A percentile compares a stretch with the other conserved stretches of the same genome.
These are phyloP conservation scores for Alloteropsis semialata DNA, from an alignment of 176 grass and related monocot genomes.

Conservation along the genomic window DNA sequence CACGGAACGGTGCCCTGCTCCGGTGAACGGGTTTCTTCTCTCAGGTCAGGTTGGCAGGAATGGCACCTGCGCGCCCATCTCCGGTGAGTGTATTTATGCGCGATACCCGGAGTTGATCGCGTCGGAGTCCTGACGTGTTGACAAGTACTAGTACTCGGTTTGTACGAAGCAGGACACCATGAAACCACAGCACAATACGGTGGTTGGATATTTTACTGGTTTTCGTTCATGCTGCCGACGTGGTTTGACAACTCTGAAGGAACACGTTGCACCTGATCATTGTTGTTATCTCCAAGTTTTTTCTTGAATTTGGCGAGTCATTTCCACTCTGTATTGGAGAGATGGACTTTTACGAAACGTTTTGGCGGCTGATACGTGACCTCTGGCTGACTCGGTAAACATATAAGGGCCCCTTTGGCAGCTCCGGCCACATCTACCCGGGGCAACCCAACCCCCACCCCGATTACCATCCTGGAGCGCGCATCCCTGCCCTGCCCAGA, in stretches of 20 bases:
- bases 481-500: too few relatives aligned
- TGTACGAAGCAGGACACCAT: not conserved
- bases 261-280: not conserved
- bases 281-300: not conserved
- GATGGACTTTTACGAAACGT: not conserved
- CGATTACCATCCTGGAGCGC: too few relatives aligned
- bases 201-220: not conserved
- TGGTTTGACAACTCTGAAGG: not conserved
- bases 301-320: not conserved
- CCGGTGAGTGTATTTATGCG: not conserved
- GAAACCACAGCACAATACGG: not conserved
- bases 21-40: not conserved
- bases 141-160: not conserved
- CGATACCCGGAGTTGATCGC: not conserved
- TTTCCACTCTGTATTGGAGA: not conserved
- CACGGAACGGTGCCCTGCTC: not conserved
- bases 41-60: not conserved
- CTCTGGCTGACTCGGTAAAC: too few relatives aligned
- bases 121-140: not conserved
- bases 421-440: too few relatives aligned
- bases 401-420: too few relatives aligned
- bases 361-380: not conserved
- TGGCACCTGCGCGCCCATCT: not conserved
- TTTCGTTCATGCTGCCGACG: not conserved
- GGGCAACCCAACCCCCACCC: too few relatives aligned